A percentile compares a stretch with the other conserved stretches of the same genome.
Evolutionary conservation across 306 rosid genomes (phyloP).

Genomic region (Sechiopsis laciniata): DNA sequence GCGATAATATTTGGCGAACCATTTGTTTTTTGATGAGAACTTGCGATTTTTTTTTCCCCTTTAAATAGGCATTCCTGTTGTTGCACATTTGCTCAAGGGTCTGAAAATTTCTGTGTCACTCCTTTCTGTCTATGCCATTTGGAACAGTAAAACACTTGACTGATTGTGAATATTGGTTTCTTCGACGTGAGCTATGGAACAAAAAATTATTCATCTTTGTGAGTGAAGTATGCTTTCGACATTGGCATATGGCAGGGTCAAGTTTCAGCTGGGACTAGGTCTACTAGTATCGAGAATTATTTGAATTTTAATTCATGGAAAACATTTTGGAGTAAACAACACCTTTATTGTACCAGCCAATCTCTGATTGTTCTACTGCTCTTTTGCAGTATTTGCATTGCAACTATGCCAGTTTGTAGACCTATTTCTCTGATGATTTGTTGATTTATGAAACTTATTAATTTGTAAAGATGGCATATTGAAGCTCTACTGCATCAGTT

Average conservation of each 20-base stretch:
- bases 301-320: too few species aligned
- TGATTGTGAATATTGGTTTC: neutral
- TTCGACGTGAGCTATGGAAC: neutral
- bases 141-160: neutral
- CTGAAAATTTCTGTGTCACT: neutral
- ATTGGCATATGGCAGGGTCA: neutral
- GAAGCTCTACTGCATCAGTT: too few species aligned
- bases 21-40: neutral
- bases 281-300: neutral
- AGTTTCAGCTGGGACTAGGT: conserved; percentile 2
- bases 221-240: neutral
- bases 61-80: neutral
- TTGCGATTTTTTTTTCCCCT: neutral
- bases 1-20: neutral
- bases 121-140: neutral
- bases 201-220: neutral
- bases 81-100: neutral
- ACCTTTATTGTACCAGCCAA: too few species aligned
- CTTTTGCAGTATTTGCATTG: too few species aligned
- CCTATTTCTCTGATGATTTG: too few species aligned
- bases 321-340: too few species aligned
- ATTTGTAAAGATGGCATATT: too few species aligned
- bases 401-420: too few species aligned
- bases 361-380: too few species aligned
- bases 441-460: too few species aligned